These are phyloP conservation scores for Posidonia oceanica DNA, from an alignment of 116 monocot species.

Conservation along the genomic window DNA sequence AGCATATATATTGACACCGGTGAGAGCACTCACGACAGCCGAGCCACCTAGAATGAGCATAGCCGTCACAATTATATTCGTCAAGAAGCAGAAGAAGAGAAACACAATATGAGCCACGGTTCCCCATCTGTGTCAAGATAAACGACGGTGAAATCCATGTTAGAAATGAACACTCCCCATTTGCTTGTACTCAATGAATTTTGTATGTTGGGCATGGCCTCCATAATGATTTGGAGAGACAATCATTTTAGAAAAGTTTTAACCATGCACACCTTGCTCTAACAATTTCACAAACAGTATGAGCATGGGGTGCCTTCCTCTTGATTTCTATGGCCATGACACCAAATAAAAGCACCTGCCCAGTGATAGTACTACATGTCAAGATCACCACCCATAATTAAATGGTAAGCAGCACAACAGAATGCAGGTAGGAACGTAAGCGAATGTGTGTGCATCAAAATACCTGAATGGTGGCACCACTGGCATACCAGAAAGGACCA, in stretches of 20 bases:
- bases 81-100: conserved; percentile 92
- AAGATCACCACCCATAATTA: not conserved
- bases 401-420: not conserved
- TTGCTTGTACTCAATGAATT: no score
- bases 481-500: conserved; percentile 91
- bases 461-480: conserved; percentile 92
- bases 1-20: conserved; percentile 77
- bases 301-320: conserved; percentile 83
- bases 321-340: conserved; percentile 99
- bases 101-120: conserved; percentile 76
- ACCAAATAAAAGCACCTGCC: conserved; percentile 85
- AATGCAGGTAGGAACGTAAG: not conserved
- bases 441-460: not conserved
- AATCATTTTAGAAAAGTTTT: no score
- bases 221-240: no score
- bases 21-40: conserved; percentile 91
- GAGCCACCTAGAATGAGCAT: conserved; percentile 97
- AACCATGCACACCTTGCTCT: conserved; percentile 44
- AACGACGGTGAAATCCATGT: not conserved
- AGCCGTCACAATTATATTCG: conserved; percentile 92
- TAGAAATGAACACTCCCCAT: not conserved
- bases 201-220: no score
- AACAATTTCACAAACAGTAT: conserved; percentile 96
- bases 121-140: conserved; percentile 62
- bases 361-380: no score